phyloP scores from a whole-genome alignment of 2,329 filamentous ascomycete species.

The Dactylellina cionopaga region DNA sequence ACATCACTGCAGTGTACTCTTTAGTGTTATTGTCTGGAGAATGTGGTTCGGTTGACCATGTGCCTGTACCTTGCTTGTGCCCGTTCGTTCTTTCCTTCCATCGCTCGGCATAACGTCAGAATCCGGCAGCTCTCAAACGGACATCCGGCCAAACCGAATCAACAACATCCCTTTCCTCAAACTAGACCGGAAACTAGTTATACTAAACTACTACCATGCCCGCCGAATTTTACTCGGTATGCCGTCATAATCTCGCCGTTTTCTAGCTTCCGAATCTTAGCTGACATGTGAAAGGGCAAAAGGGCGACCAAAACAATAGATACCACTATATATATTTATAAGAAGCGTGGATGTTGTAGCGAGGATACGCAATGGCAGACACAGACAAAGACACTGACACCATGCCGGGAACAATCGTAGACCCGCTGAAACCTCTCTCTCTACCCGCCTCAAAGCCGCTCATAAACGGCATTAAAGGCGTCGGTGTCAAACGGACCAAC shows the following conservation, averaged over 20 bases:
- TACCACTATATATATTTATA: not conserved
- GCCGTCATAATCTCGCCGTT: constrained; percentile 22
- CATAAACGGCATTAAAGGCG: constrained; percentile 22
- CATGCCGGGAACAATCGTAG: constrained; percentile 4
- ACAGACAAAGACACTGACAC: too few species aligned
- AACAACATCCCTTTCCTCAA: constrained; percentile 24
- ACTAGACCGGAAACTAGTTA: too few species aligned
- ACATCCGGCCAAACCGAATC: constrained; percentile 2
- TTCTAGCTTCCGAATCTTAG: not conserved
- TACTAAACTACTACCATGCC: constrained; percentile 4
- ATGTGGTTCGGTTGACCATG: too few species aligned
- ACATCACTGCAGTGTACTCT: too few species aligned
- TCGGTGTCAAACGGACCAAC: constrained; percentile 11
- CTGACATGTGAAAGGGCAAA: constrained; percentile 48
- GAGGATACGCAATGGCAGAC: constrained; percentile 32
- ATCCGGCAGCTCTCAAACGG: constrained; percentile 46
- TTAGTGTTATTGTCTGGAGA: too few species aligned
- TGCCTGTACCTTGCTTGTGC: too few species aligned
- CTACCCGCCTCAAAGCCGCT: not conserved
- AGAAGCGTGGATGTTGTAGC: not conserved
- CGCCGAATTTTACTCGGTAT: constrained; percentile 36
- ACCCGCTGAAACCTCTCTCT: constrained; percentile 11
- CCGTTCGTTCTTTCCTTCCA: too few species aligned
- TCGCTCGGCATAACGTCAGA: constrained; percentile 44
- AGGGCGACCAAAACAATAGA: not conserved